Conservation (phyloP, 495 filamentous ascomycete species). For the Neurospora sp. region DNA sequence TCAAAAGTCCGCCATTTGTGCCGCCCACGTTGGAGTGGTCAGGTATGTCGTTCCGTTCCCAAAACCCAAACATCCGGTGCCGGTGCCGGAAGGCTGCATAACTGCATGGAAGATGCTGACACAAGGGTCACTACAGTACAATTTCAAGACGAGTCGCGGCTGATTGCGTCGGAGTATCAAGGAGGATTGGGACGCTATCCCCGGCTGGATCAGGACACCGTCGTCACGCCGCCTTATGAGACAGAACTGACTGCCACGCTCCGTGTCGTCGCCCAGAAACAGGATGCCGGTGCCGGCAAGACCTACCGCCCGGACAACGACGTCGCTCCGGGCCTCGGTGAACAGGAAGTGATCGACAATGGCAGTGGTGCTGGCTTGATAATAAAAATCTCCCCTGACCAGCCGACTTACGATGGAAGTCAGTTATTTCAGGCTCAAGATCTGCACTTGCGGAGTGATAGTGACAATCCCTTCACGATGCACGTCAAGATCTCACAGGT, state of each 20-base stretch:
- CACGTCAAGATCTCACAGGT: neutral
- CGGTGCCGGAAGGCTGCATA: constrained; percentile 1
- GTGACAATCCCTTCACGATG: neutral
- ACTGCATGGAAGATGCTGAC: constrained; percentile 6
- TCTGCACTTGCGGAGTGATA: neutral
- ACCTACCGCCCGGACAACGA: neutral
- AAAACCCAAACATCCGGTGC: neutral
- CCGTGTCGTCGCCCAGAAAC: neutral
- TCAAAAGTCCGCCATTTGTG: constrained; percentile 56
- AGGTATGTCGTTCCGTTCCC: constrained; percentile 30
- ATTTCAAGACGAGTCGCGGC: constrained; percentile 83
- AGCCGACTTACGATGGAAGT: neutral
- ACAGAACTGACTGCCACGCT: constrained; percentile 5
- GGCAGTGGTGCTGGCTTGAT: neutral
- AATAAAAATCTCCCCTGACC: neutral
- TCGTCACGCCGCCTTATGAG: constrained; percentile 19
- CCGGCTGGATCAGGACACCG: constrained; percentile 30
- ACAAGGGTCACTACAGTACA: constrained; percentile 29
- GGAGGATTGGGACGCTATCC: constrained; percentile 72
- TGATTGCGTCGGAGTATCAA: constrained; percentile 86
- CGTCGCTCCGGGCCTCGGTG: neutral
- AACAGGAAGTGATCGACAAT: constrained; percentile 1
- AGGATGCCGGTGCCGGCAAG: neutral
- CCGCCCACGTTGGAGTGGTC: constrained; percentile 55
- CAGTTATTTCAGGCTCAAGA: neutral